These are phyloP conservation scores for Phellopilus nigrolimitatus DNA, from an alignment of 1,284 basidiomycete species.

Conservation along the genomic window DNA sequence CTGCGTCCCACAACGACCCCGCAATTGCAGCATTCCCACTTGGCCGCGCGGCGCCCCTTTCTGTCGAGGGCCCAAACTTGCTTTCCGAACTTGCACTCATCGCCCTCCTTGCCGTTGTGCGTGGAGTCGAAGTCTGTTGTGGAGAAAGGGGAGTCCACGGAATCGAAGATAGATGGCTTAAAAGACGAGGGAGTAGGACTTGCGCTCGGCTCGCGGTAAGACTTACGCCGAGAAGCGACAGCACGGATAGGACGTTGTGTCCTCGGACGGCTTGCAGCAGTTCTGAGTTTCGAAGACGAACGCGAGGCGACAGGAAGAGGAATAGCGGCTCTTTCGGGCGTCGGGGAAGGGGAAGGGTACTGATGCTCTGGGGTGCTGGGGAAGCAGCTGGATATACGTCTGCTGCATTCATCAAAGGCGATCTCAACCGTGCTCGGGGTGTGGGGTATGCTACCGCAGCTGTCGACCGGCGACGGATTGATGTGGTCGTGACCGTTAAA, in stretches of 20 bases:
- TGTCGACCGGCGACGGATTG: neutral
- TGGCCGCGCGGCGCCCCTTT: neutral
- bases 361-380: neutral
- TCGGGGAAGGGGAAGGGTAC: constrained; percentile 10
- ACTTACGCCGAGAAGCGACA: constrained; percentile 1
- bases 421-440: neutral
- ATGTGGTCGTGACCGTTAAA: neutral
- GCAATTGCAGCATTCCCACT: constrained; percentile 13
- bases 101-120: neutral
- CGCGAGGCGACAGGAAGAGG: neutral
- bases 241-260: constrained; percentile 1
- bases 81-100: neutral
- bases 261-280: too few species aligned
- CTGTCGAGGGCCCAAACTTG: constrained; percentile 1
- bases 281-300: neutral
- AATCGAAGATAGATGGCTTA: neutral
- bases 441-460: neutral
- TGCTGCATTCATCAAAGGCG: too few species aligned
- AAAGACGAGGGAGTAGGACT: neutral
- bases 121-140: too few species aligned
- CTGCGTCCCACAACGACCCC: neutral
- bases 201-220: neutral
- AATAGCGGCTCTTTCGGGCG: neutral
- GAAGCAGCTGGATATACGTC: neutral
- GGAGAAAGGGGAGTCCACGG: neutral